Evolutionary conservation across 2,329 filamentous ascomycete genomes (phyloP), one percentile per base, ranked within the genome.

Genomic region (Ceratocystis albifundus): DNA sequence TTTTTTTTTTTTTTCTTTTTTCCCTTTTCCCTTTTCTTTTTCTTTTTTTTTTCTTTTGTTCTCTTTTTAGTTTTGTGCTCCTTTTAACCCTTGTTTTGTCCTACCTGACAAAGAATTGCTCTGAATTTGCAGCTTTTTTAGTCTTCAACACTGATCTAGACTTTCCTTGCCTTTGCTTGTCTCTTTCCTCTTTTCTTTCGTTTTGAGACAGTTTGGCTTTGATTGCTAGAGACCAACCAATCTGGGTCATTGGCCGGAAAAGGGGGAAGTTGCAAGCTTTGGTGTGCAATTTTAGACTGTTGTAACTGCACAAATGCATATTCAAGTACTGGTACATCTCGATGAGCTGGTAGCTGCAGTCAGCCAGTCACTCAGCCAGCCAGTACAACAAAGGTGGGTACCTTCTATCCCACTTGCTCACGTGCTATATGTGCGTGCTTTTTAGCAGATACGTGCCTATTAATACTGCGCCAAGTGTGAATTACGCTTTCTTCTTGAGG

Each of bases 51-150:
- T 17, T 25, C 20, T 57, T 30, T 32, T 15, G n/a, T 17, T 30
- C 55, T 65, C 61, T 36, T 32, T 32, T 57, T 32, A 30, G 15
- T 32, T 30, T 61, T 12, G 28, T 62, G n/a, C 53, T 61, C 20
- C 45, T 62, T 22, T 45, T 62, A 15, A 44, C 36, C 36, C 41
- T 20, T 64, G 28, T n/a, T 59, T 36, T 59, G 53, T 59, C 53
- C 53, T 59, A 59, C 53, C 53, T 30, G 25, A 59, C 53, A n/a
- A 36, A 59, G 53, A 32, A 36, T 30, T 17, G 28, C 53, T 59
- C 17, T 50, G n/a, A 22, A 20, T 22, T 50, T n/a, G 15, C 17
- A 20, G 46, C 6, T 6, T 20, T 6, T 20, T 22, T 22, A 22
- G n/a, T 20, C 22, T n/a, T 22, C 20, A 17, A 12, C 36, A 12